phyloP scores from a whole-genome alignment of 768 basidiomycete species.

The Collybiopsis confluens region DNA sequence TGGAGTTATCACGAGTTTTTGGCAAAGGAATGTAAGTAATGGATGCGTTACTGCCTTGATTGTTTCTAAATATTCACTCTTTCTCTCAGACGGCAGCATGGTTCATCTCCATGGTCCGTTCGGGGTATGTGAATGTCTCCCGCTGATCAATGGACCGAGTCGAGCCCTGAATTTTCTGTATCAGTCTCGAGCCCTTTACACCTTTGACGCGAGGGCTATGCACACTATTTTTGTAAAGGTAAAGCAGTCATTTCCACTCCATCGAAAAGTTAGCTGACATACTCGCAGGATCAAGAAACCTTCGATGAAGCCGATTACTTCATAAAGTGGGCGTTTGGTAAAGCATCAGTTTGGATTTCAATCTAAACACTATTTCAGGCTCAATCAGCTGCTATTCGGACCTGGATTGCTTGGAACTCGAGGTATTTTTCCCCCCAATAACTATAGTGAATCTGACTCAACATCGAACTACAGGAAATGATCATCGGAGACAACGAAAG shows the following conservation, averaged over 20 bases:
- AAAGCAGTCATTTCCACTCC: not conserved
- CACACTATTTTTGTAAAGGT: constrained; percentile 6
- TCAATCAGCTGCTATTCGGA: constrained; percentile 3
- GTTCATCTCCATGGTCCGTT: not conserved
- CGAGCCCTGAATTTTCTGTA: no score
- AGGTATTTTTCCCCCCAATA: not conserved
- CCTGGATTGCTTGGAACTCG: not conserved
- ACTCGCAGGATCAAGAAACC: not conserved
- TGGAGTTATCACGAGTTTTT: constrained; percentile 2
- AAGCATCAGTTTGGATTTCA: not conserved
- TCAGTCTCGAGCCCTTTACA: not conserved
- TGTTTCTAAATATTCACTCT: no score
- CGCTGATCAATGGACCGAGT: no score
- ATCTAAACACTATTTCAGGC: not conserved
- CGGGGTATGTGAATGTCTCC: no score
- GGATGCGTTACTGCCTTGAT: not conserved
- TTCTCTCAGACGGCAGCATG: not conserved
- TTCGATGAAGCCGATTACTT: not conserved
- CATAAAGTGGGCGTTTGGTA: not conserved
- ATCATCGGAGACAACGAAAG: constrained; percentile 29
- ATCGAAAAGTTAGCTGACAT: not conserved
- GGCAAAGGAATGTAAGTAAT: not conserved
- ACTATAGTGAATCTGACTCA: not conserved
- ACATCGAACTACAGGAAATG: constrained; percentile 9
- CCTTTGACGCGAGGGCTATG: constrained; percentile 1